Percentiles rank a stretch among this genome's conserved stretches.
These are phyloP conservation scores for Stromatinia cepivora DNA, from an alignment of 2,329 filamentous ascomycete species.

Conservation along the genomic window DNA sequence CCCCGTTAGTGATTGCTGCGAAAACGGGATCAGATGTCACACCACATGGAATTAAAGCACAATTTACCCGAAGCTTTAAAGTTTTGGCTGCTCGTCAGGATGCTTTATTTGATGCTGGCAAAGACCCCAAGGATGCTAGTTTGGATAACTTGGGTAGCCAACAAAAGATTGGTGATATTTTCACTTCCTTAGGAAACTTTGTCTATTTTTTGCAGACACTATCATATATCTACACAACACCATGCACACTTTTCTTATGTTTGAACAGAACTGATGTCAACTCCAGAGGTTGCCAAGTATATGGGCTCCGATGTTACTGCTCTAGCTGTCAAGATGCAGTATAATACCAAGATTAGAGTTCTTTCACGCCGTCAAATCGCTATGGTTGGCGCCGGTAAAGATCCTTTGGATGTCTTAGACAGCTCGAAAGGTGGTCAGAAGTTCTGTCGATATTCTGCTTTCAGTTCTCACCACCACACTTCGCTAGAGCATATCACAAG, in stretches of 20 bases:
- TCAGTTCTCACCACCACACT: background rate
- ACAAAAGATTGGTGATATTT: background rate
- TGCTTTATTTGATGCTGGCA: conserved; percentile 46
- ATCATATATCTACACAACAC: background rate
- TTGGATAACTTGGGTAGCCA: background rate
- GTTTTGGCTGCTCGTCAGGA: conserved; percentile 52
- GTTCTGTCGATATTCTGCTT: conserved; percentile 9
- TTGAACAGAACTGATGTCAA: background rate
- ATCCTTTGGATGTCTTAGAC: conserved; percentile 39
- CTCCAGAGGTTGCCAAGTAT: conserved; percentile 27
- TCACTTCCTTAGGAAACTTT: background rate
- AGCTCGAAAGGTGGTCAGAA: background rate
- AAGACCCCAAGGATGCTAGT: conserved; percentile 43
- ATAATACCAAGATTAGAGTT: conserved; percentile 46
- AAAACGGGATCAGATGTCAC: conserved; percentile 52
- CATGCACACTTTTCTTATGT: background rate
- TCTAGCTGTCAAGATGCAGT: conserved; percentile 31
- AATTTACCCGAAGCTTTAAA: conserved; percentile 56
- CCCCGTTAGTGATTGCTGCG: background rate
- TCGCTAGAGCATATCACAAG: background rate
- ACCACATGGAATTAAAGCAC: conserved; percentile 57
- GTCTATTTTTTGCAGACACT: background rate
- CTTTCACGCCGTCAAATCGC: conserved; percentile 51
- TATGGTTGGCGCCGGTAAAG: conserved; percentile 47
- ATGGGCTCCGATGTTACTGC: conserved; percentile 34